phyloP scores from a whole-genome alignment of 495 filamentous ascomycete species.

The Penicillium bovifimosum region DNA sequence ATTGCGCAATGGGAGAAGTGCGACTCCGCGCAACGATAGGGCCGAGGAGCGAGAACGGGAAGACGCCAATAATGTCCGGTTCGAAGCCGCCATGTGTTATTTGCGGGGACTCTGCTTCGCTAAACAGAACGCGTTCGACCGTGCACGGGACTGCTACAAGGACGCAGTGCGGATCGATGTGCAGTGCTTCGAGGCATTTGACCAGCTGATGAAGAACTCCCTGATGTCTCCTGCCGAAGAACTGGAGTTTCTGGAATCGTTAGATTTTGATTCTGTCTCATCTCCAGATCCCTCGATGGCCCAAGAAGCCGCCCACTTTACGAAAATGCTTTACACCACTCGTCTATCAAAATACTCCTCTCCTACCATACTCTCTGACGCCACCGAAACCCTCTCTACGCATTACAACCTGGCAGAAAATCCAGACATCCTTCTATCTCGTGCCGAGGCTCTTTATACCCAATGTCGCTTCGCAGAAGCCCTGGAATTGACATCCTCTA shows the following conservation, averaged over 20 bases:
- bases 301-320: slow-evolving; percentile 86
- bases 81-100: slow-evolving; percentile 97
- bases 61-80: slow-evolving; percentile 66
- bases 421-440: slow-evolving; percentile 86
- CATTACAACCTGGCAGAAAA: slow-evolving; percentile 88
- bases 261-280: slow-evolving; percentile 81
- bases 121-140: slow-evolving; percentile 95
- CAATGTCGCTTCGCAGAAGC: slow-evolving; percentile 90
- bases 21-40: slow-evolving; percentile 46
- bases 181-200: slow-evolving; percentile 97
- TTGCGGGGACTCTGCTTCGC: slow-evolving; percentile 89
- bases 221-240: slow-evolving; percentile 98
- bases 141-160: slow-evolving; percentile 97
- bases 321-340: slow-evolving; percentile 95
- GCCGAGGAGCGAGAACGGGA: slow-evolving; percentile 62
- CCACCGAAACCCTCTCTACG: slow-evolving; percentile 83
- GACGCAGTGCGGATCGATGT: slow-evolving; percentile 95
- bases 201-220: slow-evolving; percentile 94
- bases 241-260: slow-evolving; percentile 81
- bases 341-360: slow-evolving; percentile 94
- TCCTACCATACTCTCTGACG: slow-evolving; percentile 73
- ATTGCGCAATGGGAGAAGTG: slow-evolving; percentile 40
- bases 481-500: slow-evolving; percentile 72
- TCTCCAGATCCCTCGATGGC: slow-evolving; percentile 54
- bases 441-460: slow-evolving; percentile 87